These are phyloP conservation scores for Eragrostis nindensis DNA, from an alignment of 176 grass and related monocot species.

Conservation along the genomic window DNA sequence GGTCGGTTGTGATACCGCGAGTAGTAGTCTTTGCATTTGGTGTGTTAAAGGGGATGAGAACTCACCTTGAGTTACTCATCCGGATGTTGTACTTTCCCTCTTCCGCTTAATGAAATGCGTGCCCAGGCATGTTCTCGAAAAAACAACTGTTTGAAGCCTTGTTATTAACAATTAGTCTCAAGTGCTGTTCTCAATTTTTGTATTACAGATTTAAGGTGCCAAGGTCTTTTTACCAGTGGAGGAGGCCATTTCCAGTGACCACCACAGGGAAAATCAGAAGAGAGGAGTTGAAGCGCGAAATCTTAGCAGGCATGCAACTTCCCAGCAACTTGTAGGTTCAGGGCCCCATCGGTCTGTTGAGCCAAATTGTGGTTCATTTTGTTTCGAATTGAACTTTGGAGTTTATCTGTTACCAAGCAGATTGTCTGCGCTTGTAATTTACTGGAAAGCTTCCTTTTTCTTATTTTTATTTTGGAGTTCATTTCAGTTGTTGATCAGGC, in stretches of 20 bases:
- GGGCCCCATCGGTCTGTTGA: background rate
- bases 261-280: constrained; percentile 85
- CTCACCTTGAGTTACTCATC: too few species aligned
- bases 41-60: too few species aligned
- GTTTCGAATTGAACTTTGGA: background rate
- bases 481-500: background rate
- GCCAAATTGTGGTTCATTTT: background rate
- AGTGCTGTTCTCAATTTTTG: constrained; percentile 1
- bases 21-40: too few species aligned
- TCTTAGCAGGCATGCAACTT: constrained; percentile 52
- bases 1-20: too few species aligned
- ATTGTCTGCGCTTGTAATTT: too few species aligned
- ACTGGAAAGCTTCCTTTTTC: too few species aligned
- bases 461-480: background rate
- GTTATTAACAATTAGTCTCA: too few species aligned
- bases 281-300: constrained; percentile 68
- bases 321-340: constrained; percentile 61
- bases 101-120: too few species aligned
- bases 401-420: background rate
- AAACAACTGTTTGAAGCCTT: too few species aligned
- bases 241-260: constrained; percentile 67
- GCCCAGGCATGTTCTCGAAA: too few species aligned
- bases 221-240: constrained; percentile 66
- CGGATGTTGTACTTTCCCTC: too few species aligned
- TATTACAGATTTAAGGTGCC: constrained; percentile 82